Conservation (phyloP, 2,329 filamentous ascomycete species). For the Akanthomyces uredinophilus region DNA sequence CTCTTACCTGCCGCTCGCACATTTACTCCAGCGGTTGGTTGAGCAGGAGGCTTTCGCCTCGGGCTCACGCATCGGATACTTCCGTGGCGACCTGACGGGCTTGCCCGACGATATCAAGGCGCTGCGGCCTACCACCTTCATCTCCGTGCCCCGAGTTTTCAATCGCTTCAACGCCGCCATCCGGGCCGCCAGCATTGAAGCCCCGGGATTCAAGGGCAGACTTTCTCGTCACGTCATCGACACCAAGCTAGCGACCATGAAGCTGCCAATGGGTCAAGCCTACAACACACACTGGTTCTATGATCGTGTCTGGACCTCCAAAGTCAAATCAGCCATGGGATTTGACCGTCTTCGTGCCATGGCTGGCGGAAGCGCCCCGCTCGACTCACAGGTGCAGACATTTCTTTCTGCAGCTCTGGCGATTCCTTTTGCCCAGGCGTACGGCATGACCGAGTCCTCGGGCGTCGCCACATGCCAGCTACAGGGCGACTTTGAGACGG, state of each 20-base stretch:
- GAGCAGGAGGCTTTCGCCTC: constrained; percentile 71
- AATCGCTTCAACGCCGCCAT: constrained; percentile 86
- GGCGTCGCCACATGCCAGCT: constrained; percentile 69
- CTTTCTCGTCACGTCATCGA: constrained; percentile 75
- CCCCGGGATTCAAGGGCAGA: constrained; percentile 72
- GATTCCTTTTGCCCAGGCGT: constrained; percentile 78
- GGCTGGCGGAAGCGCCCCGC: constrained; percentile 83
- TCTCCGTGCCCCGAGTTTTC: constrained; percentile 85
- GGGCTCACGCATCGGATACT: constrained; percentile 79
- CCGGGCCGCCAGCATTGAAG: constrained; percentile 71
- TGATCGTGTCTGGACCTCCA: constrained; percentile 85
- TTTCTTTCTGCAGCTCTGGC: constrained; percentile 83
- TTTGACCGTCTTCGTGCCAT: constrained; percentile 68
- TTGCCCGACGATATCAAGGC: constrained; percentile 89
- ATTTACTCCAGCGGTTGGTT: constrained; percentile 84
- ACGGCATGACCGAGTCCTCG: constrained; percentile 91
- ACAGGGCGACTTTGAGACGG: constrained; percentile 62
- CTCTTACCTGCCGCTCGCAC: constrained; percentile 89
- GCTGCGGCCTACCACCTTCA: constrained; percentile 74
- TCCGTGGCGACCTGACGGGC: constrained; percentile 83
- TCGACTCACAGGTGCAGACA: constrained; percentile 81
- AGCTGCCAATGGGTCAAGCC: constrained; percentile 65
- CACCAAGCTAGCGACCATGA: constrained; percentile 75
- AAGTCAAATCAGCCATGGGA: constrained; percentile 78
- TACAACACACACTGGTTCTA: constrained; percentile 73